phyloP scores from a whole-genome alignment of 176 grass and related monocot genomes.

The Avena sativa region DNA sequence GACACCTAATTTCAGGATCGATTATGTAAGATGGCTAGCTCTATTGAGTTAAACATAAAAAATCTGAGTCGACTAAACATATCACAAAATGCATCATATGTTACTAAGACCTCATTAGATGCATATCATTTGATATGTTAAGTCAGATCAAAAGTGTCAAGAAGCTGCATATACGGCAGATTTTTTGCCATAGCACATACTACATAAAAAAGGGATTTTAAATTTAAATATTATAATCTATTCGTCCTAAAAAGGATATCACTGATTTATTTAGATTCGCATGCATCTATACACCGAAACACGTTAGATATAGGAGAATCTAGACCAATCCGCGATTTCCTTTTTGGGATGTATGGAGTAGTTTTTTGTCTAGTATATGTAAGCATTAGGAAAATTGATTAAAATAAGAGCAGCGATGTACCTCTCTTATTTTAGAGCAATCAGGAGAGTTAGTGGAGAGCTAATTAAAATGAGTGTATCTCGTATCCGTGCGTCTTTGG shows the following conservation, averaged over 20 bases:
- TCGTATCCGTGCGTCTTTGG: slow-evolving; percentile 28
- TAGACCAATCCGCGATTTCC: too few relatives aligned
- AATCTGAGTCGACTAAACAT: not conserved
- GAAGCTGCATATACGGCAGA: too few relatives aligned
- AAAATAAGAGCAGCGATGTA: not conserved
- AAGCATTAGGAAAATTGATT: slow-evolving; percentile 14
- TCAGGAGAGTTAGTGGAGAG: slow-evolving; percentile 5
- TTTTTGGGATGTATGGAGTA: too few relatives aligned
- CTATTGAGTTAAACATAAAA: not conserved
- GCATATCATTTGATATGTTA: not conserved
- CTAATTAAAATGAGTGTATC: slow-evolving; percentile 24
- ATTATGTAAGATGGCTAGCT: not conserved
- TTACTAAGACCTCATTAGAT: not conserved
- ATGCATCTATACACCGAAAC: too few relatives aligned
- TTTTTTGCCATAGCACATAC: too few relatives aligned
- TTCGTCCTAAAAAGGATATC: too few relatives aligned
- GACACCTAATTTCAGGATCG: too few relatives aligned
- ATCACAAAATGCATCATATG: slow-evolving; percentile 7
- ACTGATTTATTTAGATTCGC: too few relatives aligned
- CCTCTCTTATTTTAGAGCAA: slow-evolving; percentile 29
- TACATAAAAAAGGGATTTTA: too few relatives aligned
- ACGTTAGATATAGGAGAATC: too few relatives aligned
- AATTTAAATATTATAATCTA: too few relatives aligned
- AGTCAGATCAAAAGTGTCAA: not conserved
- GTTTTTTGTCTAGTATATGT: not conserved